Conservation (phyloP, 2,329 filamentous ascomycete genomes). For the Cryoendolithus antarcticus region DNA sequence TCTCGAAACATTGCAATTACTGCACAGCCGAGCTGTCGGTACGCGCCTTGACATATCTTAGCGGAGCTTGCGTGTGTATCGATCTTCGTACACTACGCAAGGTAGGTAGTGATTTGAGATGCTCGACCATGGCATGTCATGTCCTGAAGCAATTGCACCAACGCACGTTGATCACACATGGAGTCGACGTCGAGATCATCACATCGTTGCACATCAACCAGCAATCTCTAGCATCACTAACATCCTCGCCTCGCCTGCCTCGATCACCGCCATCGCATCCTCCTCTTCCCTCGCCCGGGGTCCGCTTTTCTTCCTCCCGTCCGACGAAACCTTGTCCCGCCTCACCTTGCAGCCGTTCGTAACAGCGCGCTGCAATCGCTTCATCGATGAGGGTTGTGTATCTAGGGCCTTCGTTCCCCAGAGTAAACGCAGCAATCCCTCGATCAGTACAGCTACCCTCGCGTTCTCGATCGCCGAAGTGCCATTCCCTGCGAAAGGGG, state of each 20-base stretch:
- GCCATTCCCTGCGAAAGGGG: constrained; percentile 53
- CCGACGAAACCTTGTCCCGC: constrained; percentile 31
- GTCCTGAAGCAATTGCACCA: too few species aligned
- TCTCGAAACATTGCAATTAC: too few species aligned
- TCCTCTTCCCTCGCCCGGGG: constrained; percentile 23
- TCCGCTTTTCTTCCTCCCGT: constrained; percentile 33
- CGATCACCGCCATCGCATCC: constrained; percentile 23
- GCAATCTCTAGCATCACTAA: not conserved
- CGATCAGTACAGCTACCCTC: constrained; percentile 57
- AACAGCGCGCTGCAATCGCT: constrained; percentile 33
- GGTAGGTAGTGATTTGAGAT: too few species aligned
- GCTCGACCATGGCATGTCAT: too few species aligned
- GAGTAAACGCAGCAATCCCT: constrained; percentile 49
- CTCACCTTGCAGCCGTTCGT: constrained; percentile 41
- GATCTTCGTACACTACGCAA: too few species aligned
- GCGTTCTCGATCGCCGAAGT: constrained; percentile 54
- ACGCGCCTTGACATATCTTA: too few species aligned
- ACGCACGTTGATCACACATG: too few species aligned
- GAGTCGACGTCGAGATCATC: too few species aligned
- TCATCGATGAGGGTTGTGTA: constrained; percentile 14
- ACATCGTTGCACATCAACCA: too few species aligned
- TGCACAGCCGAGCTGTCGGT: too few species aligned
- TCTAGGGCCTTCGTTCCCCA: constrained; percentile 20
- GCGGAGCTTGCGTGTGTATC: too few species aligned
- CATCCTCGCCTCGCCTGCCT: constrained; percentile 24